phyloP scores from a whole-genome alignment of 2,329 filamentous ascomycete species.

The Fusarium stilboides region DNA sequence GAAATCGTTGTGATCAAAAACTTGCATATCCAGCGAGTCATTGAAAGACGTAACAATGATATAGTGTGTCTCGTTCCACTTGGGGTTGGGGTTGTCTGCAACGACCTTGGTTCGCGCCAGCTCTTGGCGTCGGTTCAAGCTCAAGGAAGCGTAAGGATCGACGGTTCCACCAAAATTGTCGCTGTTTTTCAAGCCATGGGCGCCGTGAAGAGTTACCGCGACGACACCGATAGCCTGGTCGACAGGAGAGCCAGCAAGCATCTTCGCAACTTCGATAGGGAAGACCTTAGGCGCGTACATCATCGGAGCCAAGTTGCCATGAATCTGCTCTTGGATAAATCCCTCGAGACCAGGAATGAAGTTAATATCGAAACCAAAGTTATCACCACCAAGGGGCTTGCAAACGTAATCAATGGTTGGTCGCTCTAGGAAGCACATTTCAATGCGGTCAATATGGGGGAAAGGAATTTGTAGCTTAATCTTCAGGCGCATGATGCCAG shows the following conservation, averaged over 20 bases:
- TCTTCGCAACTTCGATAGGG: conserved; percentile 98
- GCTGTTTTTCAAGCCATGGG: conserved; percentile 92
- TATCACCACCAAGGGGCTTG: conserved; percentile 96
- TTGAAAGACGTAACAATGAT: conserved; percentile 93
- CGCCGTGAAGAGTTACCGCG: conserved; percentile 91
- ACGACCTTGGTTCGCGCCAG: conserved; percentile 92
- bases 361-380: conserved; percentile 98
- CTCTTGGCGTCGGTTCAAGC: conserved; percentile 84
- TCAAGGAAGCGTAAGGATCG: conserved; percentile 90
- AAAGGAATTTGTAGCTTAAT: conserved; percentile 97
- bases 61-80: conserved; percentile 98
- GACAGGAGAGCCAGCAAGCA: conserved; percentile 93
- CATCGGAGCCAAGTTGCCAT: conserved; percentile 93
- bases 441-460: conserved; percentile 93
- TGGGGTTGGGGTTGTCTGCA: conserved; percentile 86
- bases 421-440: conserved; percentile 93
- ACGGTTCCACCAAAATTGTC: conserved; percentile 94
- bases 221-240: conserved; percentile 97
- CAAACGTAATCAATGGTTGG: conserved; percentile 97
- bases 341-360: conserved; percentile 94
- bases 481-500: conserved; percentile 95
- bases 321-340: conserved; percentile 97
- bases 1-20: conserved; percentile 95
- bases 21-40: conserved; percentile 85
- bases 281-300: conserved; percentile 99